These are phyloP conservation scores for Datisca glomerata DNA, from an alignment of 306 rosid genomes.

Conservation along the genomic window DNA sequence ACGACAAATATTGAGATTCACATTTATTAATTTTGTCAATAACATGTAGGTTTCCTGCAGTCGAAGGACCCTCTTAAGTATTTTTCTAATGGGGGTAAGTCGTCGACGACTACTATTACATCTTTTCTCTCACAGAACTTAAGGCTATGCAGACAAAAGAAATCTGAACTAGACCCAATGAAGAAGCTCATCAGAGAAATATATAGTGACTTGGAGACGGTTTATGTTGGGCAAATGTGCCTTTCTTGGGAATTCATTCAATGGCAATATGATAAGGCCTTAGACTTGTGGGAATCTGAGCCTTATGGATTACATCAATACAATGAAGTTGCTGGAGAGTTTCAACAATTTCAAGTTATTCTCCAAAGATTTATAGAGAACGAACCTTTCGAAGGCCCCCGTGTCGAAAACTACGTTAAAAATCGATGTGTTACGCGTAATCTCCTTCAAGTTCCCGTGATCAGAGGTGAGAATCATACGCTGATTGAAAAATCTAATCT, in stretches of 20 bases:
- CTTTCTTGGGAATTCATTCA: constrained; percentile 93
- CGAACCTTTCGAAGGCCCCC: constrained; percentile 49
- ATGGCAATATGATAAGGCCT: constrained; percentile 73
- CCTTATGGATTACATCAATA: constrained; percentile 28
- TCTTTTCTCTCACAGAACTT: constrained; percentile 32
- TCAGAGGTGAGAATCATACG: constrained; percentile 31
- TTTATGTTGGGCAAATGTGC: constrained; percentile 85
- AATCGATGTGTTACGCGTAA: constrained; percentile 37
- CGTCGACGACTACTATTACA: constrained; percentile 26
- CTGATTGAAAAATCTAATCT: too few relatives aligned
- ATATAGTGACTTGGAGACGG: constrained; percentile 63
- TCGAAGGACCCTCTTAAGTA: constrained; percentile 70
- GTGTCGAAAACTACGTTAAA: constrained; percentile 45
- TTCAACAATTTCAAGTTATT: constrained; percentile 62
- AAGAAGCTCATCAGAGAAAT: constrained; percentile 42
- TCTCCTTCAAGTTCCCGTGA: constrained; percentile 62
- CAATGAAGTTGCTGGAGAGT: constrained; percentile 64
- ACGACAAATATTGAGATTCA: too few relatives aligned
- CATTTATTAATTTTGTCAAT: too few relatives aligned
- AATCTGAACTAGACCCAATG: constrained; percentile 36
- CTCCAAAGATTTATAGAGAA: constrained; percentile 51
- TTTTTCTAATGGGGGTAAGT: constrained; percentile 26
- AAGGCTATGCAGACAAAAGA: constrained; percentile 32
- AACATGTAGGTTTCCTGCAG: constrained; percentile 52
- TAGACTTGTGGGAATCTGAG: constrained; percentile 44